These are phyloP conservation scores for Lojkania enalia DNA, from an alignment of 2,329 filamentous ascomycete genomes.

Conservation along the genomic window DNA sequence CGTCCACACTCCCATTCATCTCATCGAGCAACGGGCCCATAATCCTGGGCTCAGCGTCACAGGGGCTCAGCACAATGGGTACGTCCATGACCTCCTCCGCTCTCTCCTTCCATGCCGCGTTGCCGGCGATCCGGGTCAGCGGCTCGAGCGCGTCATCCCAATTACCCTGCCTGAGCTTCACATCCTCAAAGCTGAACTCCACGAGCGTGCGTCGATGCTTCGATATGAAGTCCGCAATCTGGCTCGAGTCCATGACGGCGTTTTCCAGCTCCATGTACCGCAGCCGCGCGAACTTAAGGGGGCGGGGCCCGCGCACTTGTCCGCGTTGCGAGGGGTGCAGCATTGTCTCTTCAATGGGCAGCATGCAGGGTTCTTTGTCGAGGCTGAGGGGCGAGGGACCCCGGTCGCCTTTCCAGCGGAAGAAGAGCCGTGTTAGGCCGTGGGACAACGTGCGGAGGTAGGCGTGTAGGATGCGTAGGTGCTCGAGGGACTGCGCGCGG, in stretches of 20 bases:
- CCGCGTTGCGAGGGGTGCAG: conserved; percentile 39
- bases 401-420: conserved; percentile 74
- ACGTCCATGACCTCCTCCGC: conserved; percentile 48
- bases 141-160: conserved; percentile 85
- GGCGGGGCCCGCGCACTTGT: conserved; percentile 44
- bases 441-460: conserved; percentile 73
- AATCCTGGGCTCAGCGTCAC: conserved; percentile 38
- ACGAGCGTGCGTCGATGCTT: conserved; percentile 68
- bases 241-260: conserved; percentile 68
- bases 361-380: conserved; percentile 70
- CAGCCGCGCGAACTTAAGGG: conserved; percentile 66
- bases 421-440: conserved; percentile 69
- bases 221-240: conserved; percentile 70
- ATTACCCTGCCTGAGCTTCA: conserved; percentile 68
- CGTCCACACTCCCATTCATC: conserved; percentile 31
- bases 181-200: conserved; percentile 80
- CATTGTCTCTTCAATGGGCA: conserved; percentile 50
- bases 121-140: conserved; percentile 55
- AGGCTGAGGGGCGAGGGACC: conserved; percentile 75
- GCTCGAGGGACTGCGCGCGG: conserved; percentile 67
- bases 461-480: conserved; percentile 68
- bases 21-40: conserved; percentile 42
- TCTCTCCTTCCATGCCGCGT: conserved; percentile 48
- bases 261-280: conserved; percentile 73
- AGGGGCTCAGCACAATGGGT: conserved; percentile 42